Evolutionary conservation across 805 yeast genomes (phyloP).

Genomic region (Metschnikowia corniflorae): DNA sequence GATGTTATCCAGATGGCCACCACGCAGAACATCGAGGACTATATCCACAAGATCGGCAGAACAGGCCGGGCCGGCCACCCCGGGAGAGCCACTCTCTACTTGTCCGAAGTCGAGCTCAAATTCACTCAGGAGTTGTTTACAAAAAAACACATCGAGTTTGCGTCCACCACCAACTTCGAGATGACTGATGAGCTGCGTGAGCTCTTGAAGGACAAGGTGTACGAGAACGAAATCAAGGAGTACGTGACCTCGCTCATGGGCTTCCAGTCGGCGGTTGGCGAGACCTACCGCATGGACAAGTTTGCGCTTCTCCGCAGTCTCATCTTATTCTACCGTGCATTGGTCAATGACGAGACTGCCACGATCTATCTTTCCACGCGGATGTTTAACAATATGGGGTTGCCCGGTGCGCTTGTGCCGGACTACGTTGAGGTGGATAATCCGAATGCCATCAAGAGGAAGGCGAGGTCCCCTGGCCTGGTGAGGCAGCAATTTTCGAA

Average conservation of each 20-base stretch:
- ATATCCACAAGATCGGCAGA: conserved; percentile 92
- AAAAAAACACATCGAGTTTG: conserved; percentile 53
- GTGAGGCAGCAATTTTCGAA: conserved; percentile 9
- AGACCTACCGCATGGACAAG: conserved; percentile 13
- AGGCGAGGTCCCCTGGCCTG: conserved; percentile 5
- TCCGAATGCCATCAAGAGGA: conserved; percentile 10
- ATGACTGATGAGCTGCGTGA: conserved; percentile 33
- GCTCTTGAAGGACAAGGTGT: conserved; percentile 16
- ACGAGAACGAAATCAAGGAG: conserved; percentile 23
- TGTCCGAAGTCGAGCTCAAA: conserved; percentile 53
- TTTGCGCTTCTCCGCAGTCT: conserved; percentile 10
- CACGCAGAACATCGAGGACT: conserved; percentile 72
- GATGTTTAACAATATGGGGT: conserved; percentile 13
- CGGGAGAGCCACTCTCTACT: conserved; percentile 66
- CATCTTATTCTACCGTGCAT: conserved; percentile 10
- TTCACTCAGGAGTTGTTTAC: conserved; percentile 48
- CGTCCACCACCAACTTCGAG: conserved; percentile 39
- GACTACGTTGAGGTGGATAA: conserved; percentile 16
- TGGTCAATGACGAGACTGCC: conserved; percentile 9
- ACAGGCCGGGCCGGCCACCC: conserved; percentile 88
- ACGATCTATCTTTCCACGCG: conserved; percentile 9
- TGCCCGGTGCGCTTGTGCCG: conserved; percentile 17
- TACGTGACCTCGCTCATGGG: conserved; percentile 26
- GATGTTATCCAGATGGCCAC: conserved; percentile 82
- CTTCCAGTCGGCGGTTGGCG: conserved; percentile 26